Evolutionary conservation across 345 rosid genomes (phyloP).

Genomic region (Gossypium mustelinum): DNA sequence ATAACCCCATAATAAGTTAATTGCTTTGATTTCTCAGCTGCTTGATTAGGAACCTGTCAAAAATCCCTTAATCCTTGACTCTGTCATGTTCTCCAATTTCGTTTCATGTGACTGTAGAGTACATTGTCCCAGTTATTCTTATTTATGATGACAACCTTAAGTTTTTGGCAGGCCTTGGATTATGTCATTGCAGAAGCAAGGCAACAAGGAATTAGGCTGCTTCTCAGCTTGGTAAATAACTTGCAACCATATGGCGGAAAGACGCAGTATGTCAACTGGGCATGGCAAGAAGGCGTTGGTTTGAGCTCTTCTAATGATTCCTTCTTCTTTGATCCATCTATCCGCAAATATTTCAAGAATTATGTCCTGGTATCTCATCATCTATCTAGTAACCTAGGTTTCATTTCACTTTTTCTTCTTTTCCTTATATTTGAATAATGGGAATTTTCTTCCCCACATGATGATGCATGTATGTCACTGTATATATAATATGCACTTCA

Average conservation of each 20-base stretch:
- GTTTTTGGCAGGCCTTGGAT: constrained; percentile 77
- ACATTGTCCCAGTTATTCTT: neutral
- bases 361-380: constrained; percentile 50
- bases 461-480: neutral
- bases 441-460: constrained; percentile 1
- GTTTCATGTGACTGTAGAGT: neutral
- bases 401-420: neutral
- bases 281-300: constrained; percentile 95
- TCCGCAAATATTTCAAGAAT: constrained; percentile 77
- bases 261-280: constrained; percentile 95
- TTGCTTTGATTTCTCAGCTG: constrained; percentile 4
- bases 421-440: neutral
- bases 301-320: constrained; percentile 93
- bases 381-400: neutral
- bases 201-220: constrained; percentile 61
- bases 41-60: constrained; percentile 7
- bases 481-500: neutral
- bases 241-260: constrained; percentile 90
- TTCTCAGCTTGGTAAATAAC: constrained; percentile 86
- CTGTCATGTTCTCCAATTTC: neutral
- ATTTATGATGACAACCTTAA: constrained; percentile 10
- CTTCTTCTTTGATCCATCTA: constrained; percentile 93
- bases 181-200: constrained; percentile 86
- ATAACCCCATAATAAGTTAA: neutral
- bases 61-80: neutral